Percentiles rank a stretch among this genome's conserved stretches.
phyloP scores from a whole-genome alignment of 2,329 filamentous ascomycete species.

The Aspergillus transmontanensis region DNA sequence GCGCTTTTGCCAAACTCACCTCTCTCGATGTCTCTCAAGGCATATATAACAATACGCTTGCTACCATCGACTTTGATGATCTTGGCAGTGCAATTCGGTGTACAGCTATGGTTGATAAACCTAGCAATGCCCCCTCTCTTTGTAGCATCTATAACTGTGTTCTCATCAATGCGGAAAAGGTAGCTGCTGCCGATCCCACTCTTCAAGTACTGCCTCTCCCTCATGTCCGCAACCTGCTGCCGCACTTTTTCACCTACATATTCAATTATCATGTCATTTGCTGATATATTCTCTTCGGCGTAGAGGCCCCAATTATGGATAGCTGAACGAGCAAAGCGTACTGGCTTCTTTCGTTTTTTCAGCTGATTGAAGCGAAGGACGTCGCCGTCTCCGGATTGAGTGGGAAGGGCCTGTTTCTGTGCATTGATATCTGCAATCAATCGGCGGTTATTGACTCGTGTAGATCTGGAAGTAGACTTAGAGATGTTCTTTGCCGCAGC shows the following conservation, averaged over 20 bases:
- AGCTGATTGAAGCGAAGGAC: conserved; percentile 97
- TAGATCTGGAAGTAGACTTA: conserved; percentile 88
- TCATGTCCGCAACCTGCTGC: conserved; percentile 95
- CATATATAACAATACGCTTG: conserved; percentile 98
- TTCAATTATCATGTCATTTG: conserved; percentile 99
- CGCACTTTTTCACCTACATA: conserved; percentile 97
- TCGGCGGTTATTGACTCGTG: conserved; percentile 92
- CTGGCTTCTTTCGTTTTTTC: conserved; percentile 98
- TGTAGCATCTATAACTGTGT: conserved; percentile 95
- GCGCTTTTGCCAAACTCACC: conserved; percentile 64
- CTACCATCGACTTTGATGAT: conserved; percentile 99
- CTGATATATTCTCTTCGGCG: conserved; percentile 93
- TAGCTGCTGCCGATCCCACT: conserved; percentile 97
- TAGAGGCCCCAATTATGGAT: conserved; percentile 99
- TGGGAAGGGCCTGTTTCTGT: conserved; percentile 75
- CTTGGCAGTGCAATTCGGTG: conserved; percentile 97
- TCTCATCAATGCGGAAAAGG: conserved; percentile 96
- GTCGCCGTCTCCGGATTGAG: conserved; percentile 78
- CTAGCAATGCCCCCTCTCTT: conserved; percentile 97
- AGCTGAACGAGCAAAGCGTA: conserved; percentile 94
- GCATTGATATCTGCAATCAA: conserved; percentile 93
- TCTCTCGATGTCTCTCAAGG: conserved; percentile 88
- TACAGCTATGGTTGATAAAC: conserved; percentile 98
- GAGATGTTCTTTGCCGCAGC: conserved; percentile 78
- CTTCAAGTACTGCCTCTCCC: conserved; percentile 88